Evolutionary conservation across 164 flowering plant genomes (phyloP), one percentile per base, ranked within the genome.

Genomic region (Pachysandra terminalis): DNA sequence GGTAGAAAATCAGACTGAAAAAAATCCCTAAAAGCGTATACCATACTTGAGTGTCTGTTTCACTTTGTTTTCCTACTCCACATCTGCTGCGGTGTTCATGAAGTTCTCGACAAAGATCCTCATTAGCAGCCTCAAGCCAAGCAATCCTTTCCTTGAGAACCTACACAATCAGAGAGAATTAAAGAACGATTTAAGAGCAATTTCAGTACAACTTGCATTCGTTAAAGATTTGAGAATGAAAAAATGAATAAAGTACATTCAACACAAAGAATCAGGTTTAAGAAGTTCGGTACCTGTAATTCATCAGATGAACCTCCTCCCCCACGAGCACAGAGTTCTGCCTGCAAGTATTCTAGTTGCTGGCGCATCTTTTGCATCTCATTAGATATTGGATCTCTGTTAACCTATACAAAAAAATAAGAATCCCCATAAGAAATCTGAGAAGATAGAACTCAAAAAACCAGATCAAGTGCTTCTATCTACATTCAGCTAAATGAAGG

Each of bases 301-400:
- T 91, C 96, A 61, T 87, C 89, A 67, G 88, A 79, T 71, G 90
- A 81, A 72, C 81, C 80, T 66, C 96, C 89, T 75, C 89, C 91
- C 0, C 89, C 87, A 68, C 92, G 88, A 1, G 93, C 87, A 81
- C 84, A 89, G 70, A 92, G 91, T 82, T 92, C 98, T 48, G 98
- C 96, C 78, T 95, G 98, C 81, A 95, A 77, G 67, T 70, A 87
- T 71, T 92, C 97, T 37, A 95, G 81, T 78, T 95, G 97, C 69
- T 95, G 96, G 16, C 97, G 92, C 97, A 95, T 95, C 76, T 83
- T 90, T 64, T 82, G 78, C 94, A 90, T 90, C 76, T 95, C 96
- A 79, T 58, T 90, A 61, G 98, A 89, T 69, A 87, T 79, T 51
- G 97, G 97, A 80, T 90, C 97, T 83, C 99, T 84, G 61, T 96